Evolutionary conservation across 768 basidiomycete species (phyloP).

Genomic region (Terana coerulea): DNA sequence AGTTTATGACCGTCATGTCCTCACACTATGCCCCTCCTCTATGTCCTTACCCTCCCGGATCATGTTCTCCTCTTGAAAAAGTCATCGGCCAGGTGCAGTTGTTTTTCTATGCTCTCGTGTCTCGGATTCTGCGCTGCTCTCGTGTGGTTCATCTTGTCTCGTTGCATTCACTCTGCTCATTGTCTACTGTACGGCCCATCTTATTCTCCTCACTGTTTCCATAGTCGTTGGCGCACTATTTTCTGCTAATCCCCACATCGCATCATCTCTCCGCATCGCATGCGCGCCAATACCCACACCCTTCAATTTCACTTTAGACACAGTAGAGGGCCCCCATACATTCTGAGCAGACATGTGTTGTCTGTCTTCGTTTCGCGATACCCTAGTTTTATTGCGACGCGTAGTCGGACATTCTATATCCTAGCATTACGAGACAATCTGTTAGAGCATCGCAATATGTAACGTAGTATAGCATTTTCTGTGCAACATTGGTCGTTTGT

Average conservation of each 20-base stretch:
- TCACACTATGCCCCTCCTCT: too few relatives aligned
- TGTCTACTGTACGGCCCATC: constrained; percentile 13
- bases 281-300: too few relatives aligned
- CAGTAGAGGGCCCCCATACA: constrained; percentile 39
- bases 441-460: constrained; percentile 66
- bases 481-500: constrained; percentile 14
- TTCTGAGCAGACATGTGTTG: constrained; percentile 43
- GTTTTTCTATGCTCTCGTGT: constrained; percentile 16
- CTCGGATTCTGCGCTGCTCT: constrained; percentile 19
- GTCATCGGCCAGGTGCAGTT: constrained; percentile 13
- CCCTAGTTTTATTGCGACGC: constrained; percentile 46
- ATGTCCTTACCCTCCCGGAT: constrained; percentile 4
- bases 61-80: constrained; percentile 10
- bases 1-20: background rate
- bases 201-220: constrained; percentile 17
- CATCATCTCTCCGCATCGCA: constrained; percentile 35
- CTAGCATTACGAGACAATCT: constrained; percentile 61
- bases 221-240: constrained; percentile 13
- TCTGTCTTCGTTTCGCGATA: constrained; percentile 53
- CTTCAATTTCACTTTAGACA: constrained; percentile 28
- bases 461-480: constrained; percentile 26
- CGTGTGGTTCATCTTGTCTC: constrained; percentile 16
- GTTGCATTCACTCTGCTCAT: constrained; percentile 19
- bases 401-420: constrained; percentile 44
- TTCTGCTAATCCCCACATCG: constrained; percentile 21